Percentiles rank a stretch among this genome's conserved stretches.
Evolutionary conservation across 2,329 filamentous ascomycete genomes (phyloP).

Genomic region (Coniochaeta pulveracea): DNA sequence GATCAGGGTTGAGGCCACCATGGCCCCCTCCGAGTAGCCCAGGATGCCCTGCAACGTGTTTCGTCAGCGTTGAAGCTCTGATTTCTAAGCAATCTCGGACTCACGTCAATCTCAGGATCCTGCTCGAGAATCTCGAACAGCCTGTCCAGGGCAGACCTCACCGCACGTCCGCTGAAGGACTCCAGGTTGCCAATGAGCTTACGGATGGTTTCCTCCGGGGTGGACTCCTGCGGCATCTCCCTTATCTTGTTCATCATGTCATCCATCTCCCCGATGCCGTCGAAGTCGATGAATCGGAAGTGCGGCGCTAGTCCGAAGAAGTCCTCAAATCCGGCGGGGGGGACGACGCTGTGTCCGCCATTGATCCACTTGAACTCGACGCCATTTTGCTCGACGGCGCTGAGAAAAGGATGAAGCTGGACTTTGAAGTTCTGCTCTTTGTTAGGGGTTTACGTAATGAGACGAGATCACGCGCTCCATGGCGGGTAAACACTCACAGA

Average conservation of each 20-base stretch:
- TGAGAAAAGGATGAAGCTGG: neutral
- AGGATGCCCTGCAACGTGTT: slow-evolving; percentile 6
- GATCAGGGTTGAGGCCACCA: slow-evolving; percentile 3
- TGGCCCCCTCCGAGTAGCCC: slow-evolving; percentile 6
- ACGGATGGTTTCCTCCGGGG: neutral
- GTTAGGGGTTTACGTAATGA: too few relatives aligned
- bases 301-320: neutral
- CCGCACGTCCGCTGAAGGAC: neutral
- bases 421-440: neutral
- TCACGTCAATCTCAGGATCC: slow-evolving; percentile 9
- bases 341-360: neutral
- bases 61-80: slow-evolving; percentile 6
- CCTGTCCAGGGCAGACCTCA: slow-evolving; percentile 1
- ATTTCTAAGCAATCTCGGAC: neutral
- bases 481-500: slow-evolving; percentile 5
- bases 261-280: slow-evolving; percentile 1
- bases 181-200: neutral
- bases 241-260: slow-evolving; percentile 1
- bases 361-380: neutral
- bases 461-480: too few relatives aligned
- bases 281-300: neutral
- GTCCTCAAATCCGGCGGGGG: neutral
- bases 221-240: slow-evolving; percentile 1
- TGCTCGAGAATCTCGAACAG: slow-evolving; percentile 6
- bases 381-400: neutral